Percentiles rank a stretch among this genome's conserved stretches.
phyloP scores from a whole-genome alignment of 2,329 filamentous ascomycete species.

The Botrytis pseudocinerea region DNA sequence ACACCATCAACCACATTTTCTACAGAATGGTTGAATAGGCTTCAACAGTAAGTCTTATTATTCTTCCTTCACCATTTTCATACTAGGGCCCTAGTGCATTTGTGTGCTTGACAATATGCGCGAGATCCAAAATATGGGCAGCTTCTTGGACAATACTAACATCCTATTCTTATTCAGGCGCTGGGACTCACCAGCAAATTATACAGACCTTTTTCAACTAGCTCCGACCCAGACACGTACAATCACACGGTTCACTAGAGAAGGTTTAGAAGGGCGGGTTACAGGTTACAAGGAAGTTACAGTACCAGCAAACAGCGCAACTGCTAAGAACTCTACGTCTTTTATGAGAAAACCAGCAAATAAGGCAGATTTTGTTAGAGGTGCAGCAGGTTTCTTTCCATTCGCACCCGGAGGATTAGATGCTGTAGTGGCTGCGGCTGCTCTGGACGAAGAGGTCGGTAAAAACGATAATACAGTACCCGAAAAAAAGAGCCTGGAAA shows the following conservation, averaged over 20 bases:
- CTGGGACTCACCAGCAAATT: conserved; percentile 82
- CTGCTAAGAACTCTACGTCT: conserved; percentile 93
- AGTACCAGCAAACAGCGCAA: conserved; percentile 82
- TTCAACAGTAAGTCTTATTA: conserved; percentile 66
- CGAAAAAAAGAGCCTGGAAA: conserved; percentile 64
- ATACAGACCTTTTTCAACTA: conserved; percentile 80
- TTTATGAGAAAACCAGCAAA: conserved; percentile 81
- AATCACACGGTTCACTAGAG: conserved; percentile 87
- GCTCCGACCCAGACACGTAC: conserved; percentile 91
- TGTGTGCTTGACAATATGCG: background rate
- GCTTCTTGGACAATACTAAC: conserved; percentile 16
- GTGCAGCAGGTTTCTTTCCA: conserved; percentile 89
- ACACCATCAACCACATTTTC: conserved; percentile 79
- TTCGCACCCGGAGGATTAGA: conserved; percentile 91
- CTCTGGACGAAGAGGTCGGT: conserved; percentile 74
- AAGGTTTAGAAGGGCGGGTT: conserved; percentile 88
- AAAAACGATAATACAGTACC: conserved; percentile 49
- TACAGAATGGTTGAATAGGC: conserved; percentile 78
- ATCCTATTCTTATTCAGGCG: conserved; percentile 45
- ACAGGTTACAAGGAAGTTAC: conserved; percentile 95
- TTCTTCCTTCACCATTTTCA: background rate
- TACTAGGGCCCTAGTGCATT: background rate
- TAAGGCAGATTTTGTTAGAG: conserved; percentile 86
- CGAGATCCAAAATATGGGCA: background rate
- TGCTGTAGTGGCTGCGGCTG: conserved; percentile 79